phyloP scores from a whole-genome alignment of 192 early-diverging fungal species.

The Dissophora globulifera region DNA sequence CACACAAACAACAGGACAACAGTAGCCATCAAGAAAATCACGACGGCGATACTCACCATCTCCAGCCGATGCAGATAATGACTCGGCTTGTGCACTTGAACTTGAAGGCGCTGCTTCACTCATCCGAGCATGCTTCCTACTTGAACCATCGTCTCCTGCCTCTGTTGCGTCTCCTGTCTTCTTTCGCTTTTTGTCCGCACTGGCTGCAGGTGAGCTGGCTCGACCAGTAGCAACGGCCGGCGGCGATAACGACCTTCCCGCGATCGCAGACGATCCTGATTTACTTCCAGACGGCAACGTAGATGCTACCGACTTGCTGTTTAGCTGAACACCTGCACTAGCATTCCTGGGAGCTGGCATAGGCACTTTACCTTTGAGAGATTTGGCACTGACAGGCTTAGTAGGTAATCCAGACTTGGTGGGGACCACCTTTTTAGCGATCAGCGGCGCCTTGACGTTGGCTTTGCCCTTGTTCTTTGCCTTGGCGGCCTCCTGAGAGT shows the following conservation, averaged over 20 bases:
- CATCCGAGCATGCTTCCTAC: constrained; percentile 37
- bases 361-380: constrained; percentile 11
- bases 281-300: constrained; percentile 4
- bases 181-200: constrained; percentile 19
- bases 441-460: constrained; percentile 55
- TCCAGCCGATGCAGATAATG: constrained; percentile 1
- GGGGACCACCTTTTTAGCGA: constrained; percentile 55
- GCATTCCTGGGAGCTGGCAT: constrained; percentile 56
- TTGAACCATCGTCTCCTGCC: constrained; percentile 11
- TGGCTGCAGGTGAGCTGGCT: background rate
- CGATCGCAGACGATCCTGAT: no score
- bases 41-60: constrained; percentile 16
- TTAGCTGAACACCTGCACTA: constrained; percentile 34
- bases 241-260: constrained; percentile 11
- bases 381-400: constrained; percentile 35
- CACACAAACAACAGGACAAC: background rate
- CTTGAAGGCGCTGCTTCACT: background rate
- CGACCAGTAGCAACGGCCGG: constrained; percentile 9
- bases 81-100: background rate
- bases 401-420: constrained; percentile 17
- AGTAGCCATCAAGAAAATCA: background rate
- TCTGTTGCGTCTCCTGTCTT: constrained; percentile 23
- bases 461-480: constrained; percentile 49
- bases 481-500: constrained; percentile 26
- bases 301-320: background rate